Evolutionary conservation across 2,329 filamentous ascomycete species (phyloP).

Genomic region (Pseudocercospora fijiensis): DNA sequence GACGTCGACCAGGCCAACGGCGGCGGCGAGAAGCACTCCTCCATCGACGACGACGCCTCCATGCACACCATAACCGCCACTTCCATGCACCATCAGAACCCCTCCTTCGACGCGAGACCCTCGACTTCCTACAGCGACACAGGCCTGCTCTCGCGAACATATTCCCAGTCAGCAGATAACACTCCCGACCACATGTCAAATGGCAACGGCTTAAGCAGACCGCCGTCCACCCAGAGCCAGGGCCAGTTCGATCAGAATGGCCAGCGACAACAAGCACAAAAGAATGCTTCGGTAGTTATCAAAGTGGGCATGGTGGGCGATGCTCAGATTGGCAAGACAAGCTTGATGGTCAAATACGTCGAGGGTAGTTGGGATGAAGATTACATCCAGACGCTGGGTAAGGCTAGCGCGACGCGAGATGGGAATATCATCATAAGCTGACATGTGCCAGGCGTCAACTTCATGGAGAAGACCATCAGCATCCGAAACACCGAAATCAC

Average conservation of each 20-base stretch:
- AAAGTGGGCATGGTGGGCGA: conserved; percentile 99
- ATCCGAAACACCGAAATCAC: conserved; percentile 99
- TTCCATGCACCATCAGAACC: conserved; percentile 37
- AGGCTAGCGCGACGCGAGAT: conserved; percentile 24
- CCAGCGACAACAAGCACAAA: conserved; percentile 44
- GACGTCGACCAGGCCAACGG: conserved; percentile 22
- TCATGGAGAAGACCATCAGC: conserved; percentile 99
- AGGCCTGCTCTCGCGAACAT: conserved; percentile 44
- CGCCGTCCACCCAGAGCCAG: conserved; percentile 35
- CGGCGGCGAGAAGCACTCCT: conserved; percentile 26
- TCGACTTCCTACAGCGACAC: conserved; percentile 57
- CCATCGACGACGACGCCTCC: conserved; percentile 50
- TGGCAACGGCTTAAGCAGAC: conserved; percentile 36
- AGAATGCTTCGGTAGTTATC: conserved; percentile 77
- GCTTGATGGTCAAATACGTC: conserved; percentile 99
- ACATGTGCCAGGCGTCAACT: conserved; percentile 74
- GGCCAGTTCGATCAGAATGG: conserved; percentile 35
- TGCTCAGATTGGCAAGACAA: conserved; percentile 98
- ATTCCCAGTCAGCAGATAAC: conserved; percentile 46
- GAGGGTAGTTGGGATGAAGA: conserved; percentile 99
- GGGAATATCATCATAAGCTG: conserved; percentile 2
- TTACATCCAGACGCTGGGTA: conserved; percentile 94
- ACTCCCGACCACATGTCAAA: conserved; percentile 39
- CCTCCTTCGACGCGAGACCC: conserved; percentile 48
- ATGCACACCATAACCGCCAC: conserved; percentile 50